Conservation (phyloP, 2,329 filamentous ascomycete genomes). For the Pseudogymnoascus sp. region DNA sequence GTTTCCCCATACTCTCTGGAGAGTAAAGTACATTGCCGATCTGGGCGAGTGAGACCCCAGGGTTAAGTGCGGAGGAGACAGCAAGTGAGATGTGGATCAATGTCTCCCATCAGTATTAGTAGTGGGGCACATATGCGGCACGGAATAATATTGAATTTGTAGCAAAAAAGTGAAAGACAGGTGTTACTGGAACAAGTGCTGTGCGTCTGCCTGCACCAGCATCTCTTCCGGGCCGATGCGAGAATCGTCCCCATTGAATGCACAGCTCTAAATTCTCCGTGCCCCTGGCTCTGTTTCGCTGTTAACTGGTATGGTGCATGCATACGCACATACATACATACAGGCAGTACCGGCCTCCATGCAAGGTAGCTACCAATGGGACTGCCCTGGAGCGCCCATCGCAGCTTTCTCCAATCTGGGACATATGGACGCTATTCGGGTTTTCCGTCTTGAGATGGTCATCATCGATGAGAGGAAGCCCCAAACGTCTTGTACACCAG, state of each 20-base stretch:
- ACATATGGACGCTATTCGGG: neutral
- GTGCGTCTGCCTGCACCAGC: neutral
- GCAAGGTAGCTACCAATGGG: constrained; percentile 3
- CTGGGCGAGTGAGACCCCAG: constrained; percentile 1
- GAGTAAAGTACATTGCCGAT: neutral
- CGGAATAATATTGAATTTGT: constrained; percentile 8
- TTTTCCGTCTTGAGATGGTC: neutral
- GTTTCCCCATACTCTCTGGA: neutral
- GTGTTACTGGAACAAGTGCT: neutral
- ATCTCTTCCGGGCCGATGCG: constrained; percentile 6
- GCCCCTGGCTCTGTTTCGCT: constrained; percentile 4
- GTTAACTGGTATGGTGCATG: neutral
- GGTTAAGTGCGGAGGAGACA: constrained; percentile 2
- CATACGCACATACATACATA: constrained; percentile 1
- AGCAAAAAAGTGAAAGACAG: constrained; percentile 5
- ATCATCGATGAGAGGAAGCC: neutral
- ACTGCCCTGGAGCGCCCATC: neutral
- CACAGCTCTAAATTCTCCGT: constrained; percentile 6
- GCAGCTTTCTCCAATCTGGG: constrained; percentile 1
- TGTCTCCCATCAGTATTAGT: neutral
- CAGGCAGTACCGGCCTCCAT: neutral
- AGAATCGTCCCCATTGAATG: constrained; percentile 2
- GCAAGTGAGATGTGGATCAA: neutral
- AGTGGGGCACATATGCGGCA: constrained; percentile 4
- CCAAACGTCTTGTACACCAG: neutral